Evolutionary conservation across 148 eudicot species (phyloP), one percentile per base, ranked within the genome.

Genomic region (Pouteria glomerata): DNA sequence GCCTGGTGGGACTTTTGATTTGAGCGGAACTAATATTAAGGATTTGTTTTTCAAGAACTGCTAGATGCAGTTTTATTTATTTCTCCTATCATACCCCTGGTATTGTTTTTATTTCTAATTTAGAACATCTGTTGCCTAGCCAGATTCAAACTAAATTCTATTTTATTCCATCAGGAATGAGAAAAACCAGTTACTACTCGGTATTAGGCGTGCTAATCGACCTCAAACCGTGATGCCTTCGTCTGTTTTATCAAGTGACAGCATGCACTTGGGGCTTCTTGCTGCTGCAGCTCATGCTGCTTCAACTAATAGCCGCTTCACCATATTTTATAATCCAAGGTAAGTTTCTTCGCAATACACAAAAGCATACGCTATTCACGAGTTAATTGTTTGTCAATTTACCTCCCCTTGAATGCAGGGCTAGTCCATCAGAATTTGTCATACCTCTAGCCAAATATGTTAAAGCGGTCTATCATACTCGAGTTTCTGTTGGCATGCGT

Each of bases 261-360:
- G 90, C 78, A 87, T 87, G 90, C 90, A 87, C 68, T 53, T 84
- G 23, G 90, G 90, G 39, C 86, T 87, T 69, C 88, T 87, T 63
- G 90, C 90, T 74, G 90, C 90, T 41, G 88, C 88, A 27, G 89
- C 89, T 68, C 89, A 86, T 79, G 89, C 89, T 27, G 86, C 89
- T 58, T 56, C 85, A 26, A 84, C 90, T 48, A 82, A 78, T 64
- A 87, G 88, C 69, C 86, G 86, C 33, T 87, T 87, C 78, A 84
- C 90, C 50, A 82, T 87, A 67, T 87, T 87, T 68, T 87, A 73
- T 66, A 87, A 87, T 68, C 90, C 90, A 57, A 84, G 90, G 90
- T 87, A 33, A 34, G 44, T 45, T 60, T 55, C 29, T 55, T 55
- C 14, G 2, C 30, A 55, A 30, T 24, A 30, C 2, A 26, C 8